Evolutionary conservation across 495 filamentous ascomycete species (phyloP), one percentile per base, ranked within the genome.

Genomic region (Penicillium bovifimosum): DNA sequence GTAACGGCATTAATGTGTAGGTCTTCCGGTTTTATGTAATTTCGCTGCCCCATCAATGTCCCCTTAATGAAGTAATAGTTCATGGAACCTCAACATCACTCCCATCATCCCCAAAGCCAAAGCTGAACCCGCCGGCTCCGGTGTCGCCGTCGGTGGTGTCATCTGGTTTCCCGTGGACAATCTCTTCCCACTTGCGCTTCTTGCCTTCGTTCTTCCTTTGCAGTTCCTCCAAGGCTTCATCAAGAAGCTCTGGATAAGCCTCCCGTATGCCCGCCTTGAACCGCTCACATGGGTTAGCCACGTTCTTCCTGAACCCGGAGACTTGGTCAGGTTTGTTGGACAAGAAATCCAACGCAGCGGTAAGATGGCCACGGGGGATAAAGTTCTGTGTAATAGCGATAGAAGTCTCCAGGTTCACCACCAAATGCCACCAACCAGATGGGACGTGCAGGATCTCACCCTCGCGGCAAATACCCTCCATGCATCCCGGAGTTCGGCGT

Each of bases 301-400:
- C 78, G 32, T 86, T 79, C 32, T 81, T 82, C 27, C 80, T 76
- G 63, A 98, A 98, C 0, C 93, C 93, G 20, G 87, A 91, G 8
- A 96, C 82, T 54, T 95, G 89, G 27, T 90, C 85, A 6, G 86
- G 70, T 65, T 91, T 90, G 65, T 95, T 85, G 42, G 76, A 80
- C 57, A 98, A 66, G 64, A 98, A 98, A 11, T 83, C 82, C 52
- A 98, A 68, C 0, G 88, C 91, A 31, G 86, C 80, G 9, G 72
- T 63, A 5, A 98, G 72, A 61, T 91, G 88, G 13, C 79, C 79
- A 41, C 80, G 78, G 0, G 93, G 92, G 7, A 97, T 86, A 64
- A 98, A 97, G 65, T 98, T 98, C 59, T 97, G 92, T 10, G 93
- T 98, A 44, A 98, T 81, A 14, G 93, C 93, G 53, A 96, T 86